A percentile compares a stretch with the other conserved stretches of the same genome.
These are phyloP conservation scores for Didymella lethalis DNA, from an alignment of 2,329 filamentous ascomycete genomes.

Conservation along the genomic window DNA sequence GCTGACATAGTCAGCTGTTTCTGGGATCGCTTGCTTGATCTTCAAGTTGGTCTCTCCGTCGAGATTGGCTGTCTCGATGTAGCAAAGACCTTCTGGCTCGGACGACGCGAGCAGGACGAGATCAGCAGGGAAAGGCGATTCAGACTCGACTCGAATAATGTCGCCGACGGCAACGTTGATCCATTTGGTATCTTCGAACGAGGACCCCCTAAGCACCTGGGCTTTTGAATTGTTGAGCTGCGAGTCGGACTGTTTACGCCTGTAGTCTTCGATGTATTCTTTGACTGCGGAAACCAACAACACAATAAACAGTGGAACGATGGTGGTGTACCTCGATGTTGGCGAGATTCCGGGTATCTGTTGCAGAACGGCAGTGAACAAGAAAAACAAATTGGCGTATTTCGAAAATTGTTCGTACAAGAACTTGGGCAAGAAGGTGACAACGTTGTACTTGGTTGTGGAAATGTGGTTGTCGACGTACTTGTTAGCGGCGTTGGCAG, in stretches of 20 bases:
- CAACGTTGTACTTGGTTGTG: conserved; percentile 94
- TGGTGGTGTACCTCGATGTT: conserved; percentile 95
- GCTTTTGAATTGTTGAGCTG: conserved; percentile 88
- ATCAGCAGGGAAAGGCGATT: conserved; percentile 94
- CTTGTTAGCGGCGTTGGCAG: conserved; percentile 86
- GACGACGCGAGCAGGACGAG: conserved; percentile 91
- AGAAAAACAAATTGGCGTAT: conserved; percentile 98
- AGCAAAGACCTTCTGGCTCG: conserved; percentile 95
- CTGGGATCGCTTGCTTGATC: conserved; percentile 96
- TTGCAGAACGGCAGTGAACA: conserved; percentile 93
- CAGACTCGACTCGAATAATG: conserved; percentile 90
- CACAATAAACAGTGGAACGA: conserved; percentile 90
- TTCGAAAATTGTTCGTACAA: conserved; percentile 98
- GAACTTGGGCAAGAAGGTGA: conserved; percentile 96
- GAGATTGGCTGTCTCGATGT: conserved; percentile 97
- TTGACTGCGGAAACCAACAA: conserved; percentile 94
- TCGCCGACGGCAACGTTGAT: conserved; percentile 93
- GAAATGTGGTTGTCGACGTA: conserved; percentile 97
- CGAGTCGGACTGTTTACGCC: conserved; percentile 85
- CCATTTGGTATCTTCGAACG: conserved; percentile 89
- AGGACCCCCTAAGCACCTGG: conserved; percentile 80
- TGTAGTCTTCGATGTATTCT: conserved; percentile 91
- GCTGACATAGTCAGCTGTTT: conserved; percentile 88
- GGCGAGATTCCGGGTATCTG: conserved; percentile 95
- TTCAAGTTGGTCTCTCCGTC: conserved; percentile 98